Evolutionary conservation across 208 protist species (phyloP).

Genomic region (Wallacemonas sp.): DNA sequence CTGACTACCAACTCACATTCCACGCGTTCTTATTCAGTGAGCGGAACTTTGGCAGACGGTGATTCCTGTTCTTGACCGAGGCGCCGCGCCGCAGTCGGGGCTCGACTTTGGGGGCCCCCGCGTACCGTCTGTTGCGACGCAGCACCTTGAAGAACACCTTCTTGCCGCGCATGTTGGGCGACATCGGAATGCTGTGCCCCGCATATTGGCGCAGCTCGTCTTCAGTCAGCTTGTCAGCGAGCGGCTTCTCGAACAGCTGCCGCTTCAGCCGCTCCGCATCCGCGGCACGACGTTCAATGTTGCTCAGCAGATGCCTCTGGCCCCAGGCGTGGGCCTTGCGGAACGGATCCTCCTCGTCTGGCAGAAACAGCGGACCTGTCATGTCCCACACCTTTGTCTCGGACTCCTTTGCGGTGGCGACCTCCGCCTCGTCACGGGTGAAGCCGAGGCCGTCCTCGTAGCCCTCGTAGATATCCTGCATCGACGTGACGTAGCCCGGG

Average conservation of each 20-base stretch:
- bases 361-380: constrained; percentile 61
- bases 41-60: constrained; percentile 46
- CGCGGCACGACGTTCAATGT: constrained; percentile 51
- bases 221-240: constrained; percentile 58
- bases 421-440: constrained; percentile 37
- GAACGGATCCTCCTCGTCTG: constrained; percentile 49
- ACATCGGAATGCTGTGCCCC: constrained; percentile 76
- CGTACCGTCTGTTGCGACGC: constrained; percentile 58
- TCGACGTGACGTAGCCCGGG: constrained; percentile 69
- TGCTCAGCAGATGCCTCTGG: constrained; percentile 62
- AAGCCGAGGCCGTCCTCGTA: constrained; percentile 84
- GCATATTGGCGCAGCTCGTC: constrained; percentile 73
- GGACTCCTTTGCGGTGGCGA: constrained; percentile 20
- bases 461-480: constrained; percentile 84
- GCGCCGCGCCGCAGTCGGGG: constrained; percentile 43
- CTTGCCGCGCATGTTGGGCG: constrained; percentile 67
- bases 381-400: constrained; percentile 62
- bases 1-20: constrained; percentile 87
- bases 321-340: constrained; percentile 66
- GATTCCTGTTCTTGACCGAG: constrained; percentile 10
- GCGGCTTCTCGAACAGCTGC: constrained; percentile 67
- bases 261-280: constrained; percentile 52
- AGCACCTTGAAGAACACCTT: constrained; percentile 71
- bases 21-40: constrained; percentile 76
- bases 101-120: constrained; percentile 51